Evolutionary conservation across 2,329 filamentous ascomycete species (phyloP).

Genomic region (Colletotrichum trifolii): DNA sequence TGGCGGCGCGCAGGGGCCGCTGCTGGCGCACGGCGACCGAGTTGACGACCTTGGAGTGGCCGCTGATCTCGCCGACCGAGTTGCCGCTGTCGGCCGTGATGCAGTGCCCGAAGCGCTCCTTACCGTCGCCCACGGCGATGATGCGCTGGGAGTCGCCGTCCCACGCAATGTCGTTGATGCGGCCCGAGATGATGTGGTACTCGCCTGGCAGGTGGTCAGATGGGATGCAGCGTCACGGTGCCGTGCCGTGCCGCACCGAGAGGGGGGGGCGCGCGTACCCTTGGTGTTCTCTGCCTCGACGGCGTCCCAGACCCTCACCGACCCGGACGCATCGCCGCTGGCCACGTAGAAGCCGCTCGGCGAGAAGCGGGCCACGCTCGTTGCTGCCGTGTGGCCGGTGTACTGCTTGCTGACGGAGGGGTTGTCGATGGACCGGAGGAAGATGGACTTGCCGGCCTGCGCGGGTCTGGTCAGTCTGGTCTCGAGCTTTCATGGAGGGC

Average conservation of each 20-base stretch:
- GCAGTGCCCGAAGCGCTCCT: conserved; percentile 92
- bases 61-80: conserved; percentile 91
- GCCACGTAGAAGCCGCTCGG: conserved; percentile 96
- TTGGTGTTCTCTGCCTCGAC: conserved; percentile 87
- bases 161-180: conserved; percentile 97
- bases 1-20: conserved; percentile 89
- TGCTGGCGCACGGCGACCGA: conserved; percentile 89
- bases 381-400: conserved; percentile 87
- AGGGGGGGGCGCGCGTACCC: conserved; percentile 51
- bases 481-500: too few species aligned
- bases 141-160: conserved; percentile 96
- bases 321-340: conserved; percentile 86
- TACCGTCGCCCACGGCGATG: conserved; percentile 95
- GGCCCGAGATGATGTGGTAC: conserved; percentile 92
- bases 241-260: background rate
- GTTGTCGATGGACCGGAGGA: conserved; percentile 92
- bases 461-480: background rate
- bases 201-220: conserved; percentile 65
- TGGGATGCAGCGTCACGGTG: too few species aligned
- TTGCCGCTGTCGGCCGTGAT: conserved; percentile 97
- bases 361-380: conserved; percentile 92
- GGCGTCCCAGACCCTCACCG: conserved; percentile 92
- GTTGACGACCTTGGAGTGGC: conserved; percentile 92
- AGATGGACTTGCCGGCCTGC: conserved; percentile 95
- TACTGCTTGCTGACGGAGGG: conserved; percentile 89